Evolutionary conservation across 768 basidiomycete species (phyloP).

Genomic region (Pleurotus platypus): DNA sequence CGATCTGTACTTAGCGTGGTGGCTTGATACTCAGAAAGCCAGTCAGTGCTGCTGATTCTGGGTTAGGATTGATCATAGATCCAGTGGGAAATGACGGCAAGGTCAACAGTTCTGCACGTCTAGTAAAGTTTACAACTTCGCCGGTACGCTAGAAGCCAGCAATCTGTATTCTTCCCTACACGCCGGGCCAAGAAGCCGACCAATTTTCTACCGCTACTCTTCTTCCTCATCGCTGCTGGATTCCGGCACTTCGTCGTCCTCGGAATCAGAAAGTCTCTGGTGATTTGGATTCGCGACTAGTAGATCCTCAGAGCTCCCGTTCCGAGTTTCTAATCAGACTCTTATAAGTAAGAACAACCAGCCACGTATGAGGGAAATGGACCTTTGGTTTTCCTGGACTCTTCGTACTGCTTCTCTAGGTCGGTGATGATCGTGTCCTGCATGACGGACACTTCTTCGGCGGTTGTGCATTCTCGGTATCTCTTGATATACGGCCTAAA

Average conservation of each 20-base stretch:
- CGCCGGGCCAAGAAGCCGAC: too few relatives aligned
- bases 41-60: too few relatives aligned
- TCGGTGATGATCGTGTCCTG: constrained; percentile 73
- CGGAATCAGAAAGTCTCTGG: constrained; percentile 14
- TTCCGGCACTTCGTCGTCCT: constrained; percentile 10
- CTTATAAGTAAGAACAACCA: not conserved
- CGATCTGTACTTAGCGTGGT: too few relatives aligned
- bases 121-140: too few relatives aligned
- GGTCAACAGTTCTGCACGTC: too few relatives aligned
- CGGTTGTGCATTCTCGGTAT: constrained; percentile 69
- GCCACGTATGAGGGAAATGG: constrained; percentile 7
- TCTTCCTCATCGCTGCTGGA: constrained; percentile 18
- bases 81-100: too few relatives aligned
- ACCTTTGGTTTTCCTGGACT: constrained; percentile 55
- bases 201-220: too few relatives aligned
- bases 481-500: constrained; percentile 62
- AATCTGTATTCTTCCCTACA: too few relatives aligned
- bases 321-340: constrained; percentile 16
- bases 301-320: constrained; percentile 51
- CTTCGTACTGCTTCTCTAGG: constrained; percentile 57
- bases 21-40: too few relatives aligned
- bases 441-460: constrained; percentile 52
- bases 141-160: too few relatives aligned
- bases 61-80: too few relatives aligned
- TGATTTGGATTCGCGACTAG: constrained; percentile 73